Conservation (phyloP, 2,329 filamentous ascomycete species). For the Magnaporthales sp. region DNA sequence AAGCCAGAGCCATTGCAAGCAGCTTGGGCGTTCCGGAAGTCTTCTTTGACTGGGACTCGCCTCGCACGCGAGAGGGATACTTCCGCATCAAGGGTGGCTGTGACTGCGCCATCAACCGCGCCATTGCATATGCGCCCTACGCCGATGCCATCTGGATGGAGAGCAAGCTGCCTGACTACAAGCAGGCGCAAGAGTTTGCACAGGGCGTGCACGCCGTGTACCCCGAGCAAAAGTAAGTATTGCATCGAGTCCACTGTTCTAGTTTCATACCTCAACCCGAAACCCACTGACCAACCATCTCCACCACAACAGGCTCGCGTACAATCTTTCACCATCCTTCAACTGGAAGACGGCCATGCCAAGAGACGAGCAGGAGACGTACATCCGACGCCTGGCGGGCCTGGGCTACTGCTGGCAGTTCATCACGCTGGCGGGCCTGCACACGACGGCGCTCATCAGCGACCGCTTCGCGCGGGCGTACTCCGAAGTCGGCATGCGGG, state of each 20-base stretch:
- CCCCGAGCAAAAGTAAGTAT: conserved; percentile 85
- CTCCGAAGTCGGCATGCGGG: conserved; percentile 78
- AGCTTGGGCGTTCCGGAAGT: conserved; percentile 77
- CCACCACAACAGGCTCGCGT: conserved; percentile 63
- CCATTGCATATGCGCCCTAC: conserved; percentile 85
- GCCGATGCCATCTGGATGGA: conserved; percentile 99
- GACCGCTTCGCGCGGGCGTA: conserved; percentile 83
- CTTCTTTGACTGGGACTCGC: conserved; percentile 92
- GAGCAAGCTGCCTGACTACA: conserved; percentile 87
- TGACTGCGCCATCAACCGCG: conserved; percentile 83
- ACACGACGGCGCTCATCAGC: conserved; percentile 88
- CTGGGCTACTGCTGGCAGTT: conserved; percentile 99
- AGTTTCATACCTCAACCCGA: not conserved
- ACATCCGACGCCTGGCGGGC: conserved; percentile 78
- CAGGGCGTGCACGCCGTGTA: conserved; percentile 87
- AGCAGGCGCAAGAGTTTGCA: conserved; percentile 88
- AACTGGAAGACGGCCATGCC: conserved; percentile 99
- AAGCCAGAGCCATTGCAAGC: conserved; percentile 70
- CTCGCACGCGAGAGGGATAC: conserved; percentile 88
- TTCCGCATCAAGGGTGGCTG: conserved; percentile 90
- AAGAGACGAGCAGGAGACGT: conserved; percentile 87
- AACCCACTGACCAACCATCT: not conserved
- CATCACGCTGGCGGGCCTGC: conserved; percentile 95
- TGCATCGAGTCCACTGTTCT: conserved; percentile 4
- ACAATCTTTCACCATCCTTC: conserved; percentile 98